Evolutionary conservation across 176 grass and related monocot genomes (phyloP), one percentile per base, ranked within the genome.

Genomic region (Melocanna baccifera): DNA sequence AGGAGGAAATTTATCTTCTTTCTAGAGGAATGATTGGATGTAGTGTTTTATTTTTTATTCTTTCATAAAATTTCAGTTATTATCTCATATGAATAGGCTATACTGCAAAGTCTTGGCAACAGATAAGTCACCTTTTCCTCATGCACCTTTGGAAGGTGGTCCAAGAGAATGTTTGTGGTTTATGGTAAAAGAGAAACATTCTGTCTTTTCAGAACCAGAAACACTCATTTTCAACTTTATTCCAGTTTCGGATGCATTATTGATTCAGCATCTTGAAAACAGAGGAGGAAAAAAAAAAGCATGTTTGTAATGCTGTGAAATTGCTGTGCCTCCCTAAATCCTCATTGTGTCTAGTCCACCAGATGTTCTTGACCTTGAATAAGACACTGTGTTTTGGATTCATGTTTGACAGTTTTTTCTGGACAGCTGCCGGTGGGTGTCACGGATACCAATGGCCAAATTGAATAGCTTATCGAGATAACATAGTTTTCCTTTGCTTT

Each of bases 181-280:
- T 75, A 39, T 6, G 51, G 51, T 75, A 57, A 57, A 65, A 57
- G 51, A 34, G 50, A 75, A 23, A 75, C 57, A 57, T 75, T 57
- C 18, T 75, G 6, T 75, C 50, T 53, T 57, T 39, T 75, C 26
- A 12, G 32, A 75, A 75, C 30, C 73, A n/a, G 22, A 71, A 71
- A 71, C 18, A 65, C n/a, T 46, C n/a, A 75, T 22, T 39, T 39
- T 75, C 20, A 75, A 39, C 50, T 57, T 75, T 75, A 39, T 75
- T 56, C 72, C 30, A 76, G 52, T 76, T 57, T 76, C 6, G 1
- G 32, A 58, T 58, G 32, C 18, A 72, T 50, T 40, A 40, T 41
- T 7, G 11, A 40, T 76, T 15, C 5, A 76, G 32, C 73, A 58
- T 56, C 52, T 76, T 58, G 73, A 25, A 56, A 76, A 40, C 19